A percentile compares a stretch with the other conserved stretches of the same genome.
Conservation (phyloP, 2,329 filamentous ascomycete species). For the Lomentospora prolificans region DNA sequence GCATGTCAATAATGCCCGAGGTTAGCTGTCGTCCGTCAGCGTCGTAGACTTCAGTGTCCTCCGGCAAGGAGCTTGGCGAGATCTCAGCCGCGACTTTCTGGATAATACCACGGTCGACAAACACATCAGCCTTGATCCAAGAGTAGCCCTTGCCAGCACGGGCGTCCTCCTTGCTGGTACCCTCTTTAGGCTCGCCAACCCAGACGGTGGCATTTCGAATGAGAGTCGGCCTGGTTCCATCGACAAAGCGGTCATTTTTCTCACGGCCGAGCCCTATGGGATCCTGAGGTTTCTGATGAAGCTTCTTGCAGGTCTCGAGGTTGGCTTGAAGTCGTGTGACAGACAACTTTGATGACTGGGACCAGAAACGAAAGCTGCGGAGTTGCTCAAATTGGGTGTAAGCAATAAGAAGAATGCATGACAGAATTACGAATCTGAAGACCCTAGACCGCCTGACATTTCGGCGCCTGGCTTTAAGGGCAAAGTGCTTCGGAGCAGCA, state of each 20-base stretch:
- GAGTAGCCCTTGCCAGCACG: constrained; percentile 47
- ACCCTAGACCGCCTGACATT: constrained; percentile 32
- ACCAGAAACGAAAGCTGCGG: neutral
- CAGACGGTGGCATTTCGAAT: constrained; percentile 59
- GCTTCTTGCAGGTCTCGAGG: constrained; percentile 43
- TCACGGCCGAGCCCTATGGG: constrained; percentile 46
- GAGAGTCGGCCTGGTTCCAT: constrained; percentile 48
- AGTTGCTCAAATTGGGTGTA: constrained; percentile 39
- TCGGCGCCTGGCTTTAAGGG: constrained; percentile 14
- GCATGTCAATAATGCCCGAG: constrained; percentile 62
- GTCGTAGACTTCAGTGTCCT: constrained; percentile 42
- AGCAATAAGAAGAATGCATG: constrained; percentile 40
- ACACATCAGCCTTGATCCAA: constrained; percentile 52
- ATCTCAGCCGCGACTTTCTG: constrained; percentile 39
- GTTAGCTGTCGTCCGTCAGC: constrained; percentile 53
- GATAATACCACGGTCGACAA: constrained; percentile 52
- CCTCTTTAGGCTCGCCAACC: constrained; percentile 49
- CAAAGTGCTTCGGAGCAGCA: neutral
- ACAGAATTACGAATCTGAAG: constrained; percentile 32
- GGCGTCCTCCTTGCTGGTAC: constrained; percentile 43
- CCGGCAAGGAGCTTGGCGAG: constrained; percentile 27
- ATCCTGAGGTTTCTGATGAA: constrained; percentile 44
- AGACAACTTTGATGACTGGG: constrained; percentile 29
- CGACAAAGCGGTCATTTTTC: constrained; percentile 50
- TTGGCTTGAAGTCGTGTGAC: constrained; percentile 42